A percentile compares a stretch with the other conserved stretches of the same genome.
Evolutionary conservation across 331 rosid genomes (phyloP).

Genomic region (Quercus phellos): DNA sequence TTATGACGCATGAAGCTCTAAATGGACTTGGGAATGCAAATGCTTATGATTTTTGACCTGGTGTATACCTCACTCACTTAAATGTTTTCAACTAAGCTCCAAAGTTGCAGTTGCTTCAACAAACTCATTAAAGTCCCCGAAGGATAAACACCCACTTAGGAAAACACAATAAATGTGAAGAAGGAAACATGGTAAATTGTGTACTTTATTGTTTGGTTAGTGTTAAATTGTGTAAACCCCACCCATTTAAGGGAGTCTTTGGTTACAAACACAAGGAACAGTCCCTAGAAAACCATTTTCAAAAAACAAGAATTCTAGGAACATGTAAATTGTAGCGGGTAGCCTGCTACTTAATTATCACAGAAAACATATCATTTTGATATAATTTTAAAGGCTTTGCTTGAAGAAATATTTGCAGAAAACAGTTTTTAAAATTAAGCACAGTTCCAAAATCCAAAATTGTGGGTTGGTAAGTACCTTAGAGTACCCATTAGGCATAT

Average conservation of each 20-base stretch:
- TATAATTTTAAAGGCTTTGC: neutral
- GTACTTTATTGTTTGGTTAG: neutral
- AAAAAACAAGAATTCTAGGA: neutral
- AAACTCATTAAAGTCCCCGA: slow-evolving; percentile 25
- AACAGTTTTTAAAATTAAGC: no score
- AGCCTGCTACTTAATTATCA: neutral
- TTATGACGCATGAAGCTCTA: slow-evolving; percentile 37
- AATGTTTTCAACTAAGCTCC: slow-evolving; percentile 27
- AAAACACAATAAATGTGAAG: slow-evolving; percentile 19
- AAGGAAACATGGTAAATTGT: slow-evolving; percentile 2
- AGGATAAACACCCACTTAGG: slow-evolving; percentile 23
- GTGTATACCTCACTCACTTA: slow-evolving; percentile 27
- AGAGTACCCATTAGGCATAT: slow-evolving; percentile 95
- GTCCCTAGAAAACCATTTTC: neutral
- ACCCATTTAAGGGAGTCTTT: neutral
- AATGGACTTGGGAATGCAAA: slow-evolving; percentile 49
- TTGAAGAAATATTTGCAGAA: no score
- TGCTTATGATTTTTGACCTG: slow-evolving; percentile 36
- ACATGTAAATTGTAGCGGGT: neutral
- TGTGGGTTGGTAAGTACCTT: slow-evolving; percentile 50
- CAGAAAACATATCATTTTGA: neutral
- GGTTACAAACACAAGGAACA: neutral
- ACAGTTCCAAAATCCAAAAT: neutral
- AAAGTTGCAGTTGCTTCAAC: slow-evolving; percentile 20
- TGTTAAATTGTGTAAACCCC: neutral